Base-by-base conservation (phyloP, 2,329 filamentous ascomycete species). In the Calcarisporium arbuscula region DNA sequence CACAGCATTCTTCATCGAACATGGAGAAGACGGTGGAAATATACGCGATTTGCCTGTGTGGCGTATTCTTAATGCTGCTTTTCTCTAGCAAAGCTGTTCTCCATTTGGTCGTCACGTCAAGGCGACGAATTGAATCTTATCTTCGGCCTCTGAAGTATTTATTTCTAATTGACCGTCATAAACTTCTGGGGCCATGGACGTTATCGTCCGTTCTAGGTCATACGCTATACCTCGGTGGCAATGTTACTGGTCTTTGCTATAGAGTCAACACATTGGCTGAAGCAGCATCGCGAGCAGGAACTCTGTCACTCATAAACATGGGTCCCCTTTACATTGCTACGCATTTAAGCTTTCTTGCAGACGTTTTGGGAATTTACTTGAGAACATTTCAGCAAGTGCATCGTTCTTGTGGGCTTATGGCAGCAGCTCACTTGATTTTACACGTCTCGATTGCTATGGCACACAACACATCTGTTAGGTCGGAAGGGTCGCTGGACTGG, bases 131-230 rank as follows among this genome's bases (percentile, higher is more conserved):
- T 19, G 16, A 19, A 16, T 30, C 20, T 14, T 10, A 16, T 9
- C 8, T 14, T 8, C 19, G 16, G 20, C 12, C 28, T 14, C 9
- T 30, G n/a, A 14, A 19, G 4, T 30, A 18, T 30, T 19, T 16
- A 18, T 30, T 12, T 19, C 17, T 30, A 6, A 14, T 30, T 18
- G 20, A 30, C 16, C 28, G 28, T 30, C 16, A 30, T 14, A 11
- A 8, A 12, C 20, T 30, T 19, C 9, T 30, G 28, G 28, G 28
- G 19, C 28, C 28, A 18, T 30, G 28, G 28, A 30, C 28, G 20
- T n/a, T 20, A 16, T 9, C 28, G 8, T 12, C 9, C 14, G 28
- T 30, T 18, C 9, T 30, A 8, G 16, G 12, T 30, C 28, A 19
- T 19, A 30, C 28, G 14, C 12, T 18, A 10, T 30, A 10, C 14